These are phyloP conservation scores for Globisporangium nagaii DNA, from an alignment of 352 stramenopile genomes.

Conservation along the genomic window DNA sequence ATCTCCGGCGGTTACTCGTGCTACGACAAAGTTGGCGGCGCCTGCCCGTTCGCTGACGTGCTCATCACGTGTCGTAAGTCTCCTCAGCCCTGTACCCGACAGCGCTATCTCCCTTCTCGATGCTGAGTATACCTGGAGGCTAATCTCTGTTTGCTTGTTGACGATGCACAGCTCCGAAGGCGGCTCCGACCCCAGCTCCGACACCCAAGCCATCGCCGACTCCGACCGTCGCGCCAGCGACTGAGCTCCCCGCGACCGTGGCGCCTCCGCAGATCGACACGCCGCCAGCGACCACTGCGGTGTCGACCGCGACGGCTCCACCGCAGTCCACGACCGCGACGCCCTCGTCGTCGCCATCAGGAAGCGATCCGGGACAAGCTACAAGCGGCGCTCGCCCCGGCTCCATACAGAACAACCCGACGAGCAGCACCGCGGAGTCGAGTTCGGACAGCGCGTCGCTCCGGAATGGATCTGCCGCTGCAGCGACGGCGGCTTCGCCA, in stretches of 20 bases:
- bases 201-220: not conserved
- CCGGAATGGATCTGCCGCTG: not conserved
- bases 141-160: not conserved
- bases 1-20: slow-evolving; percentile 63
- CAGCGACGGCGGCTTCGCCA: not conserved
- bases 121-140: too few relatives aligned
- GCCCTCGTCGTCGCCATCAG: not conserved
- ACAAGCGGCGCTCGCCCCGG: not conserved
- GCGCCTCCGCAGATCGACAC: slow-evolving; percentile 10
- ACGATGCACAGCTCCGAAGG: slow-evolving; percentile 2
- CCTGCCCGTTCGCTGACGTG: slow-evolving; percentile 33
- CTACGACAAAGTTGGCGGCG: slow-evolving; percentile 42
- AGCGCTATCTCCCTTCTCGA: too few relatives aligned
- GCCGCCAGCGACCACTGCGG: not conserved
- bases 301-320: not conserved
- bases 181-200: not conserved
- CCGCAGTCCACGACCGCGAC: not conserved
- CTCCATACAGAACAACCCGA: slow-evolving; percentile 8
- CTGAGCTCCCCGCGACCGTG: slow-evolving; percentile 5
- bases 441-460: not conserved
- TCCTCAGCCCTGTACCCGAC: too few relatives aligned
- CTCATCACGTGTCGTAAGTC: slow-evolving; percentile 24
- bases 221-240: not conserved
- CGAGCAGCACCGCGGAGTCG: not conserved
- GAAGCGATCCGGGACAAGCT: not conserved